These are phyloP conservation scores for Globisporangium radiosum DNA, from an alignment of 352 stramenopile species.

Conservation along the genomic window DNA sequence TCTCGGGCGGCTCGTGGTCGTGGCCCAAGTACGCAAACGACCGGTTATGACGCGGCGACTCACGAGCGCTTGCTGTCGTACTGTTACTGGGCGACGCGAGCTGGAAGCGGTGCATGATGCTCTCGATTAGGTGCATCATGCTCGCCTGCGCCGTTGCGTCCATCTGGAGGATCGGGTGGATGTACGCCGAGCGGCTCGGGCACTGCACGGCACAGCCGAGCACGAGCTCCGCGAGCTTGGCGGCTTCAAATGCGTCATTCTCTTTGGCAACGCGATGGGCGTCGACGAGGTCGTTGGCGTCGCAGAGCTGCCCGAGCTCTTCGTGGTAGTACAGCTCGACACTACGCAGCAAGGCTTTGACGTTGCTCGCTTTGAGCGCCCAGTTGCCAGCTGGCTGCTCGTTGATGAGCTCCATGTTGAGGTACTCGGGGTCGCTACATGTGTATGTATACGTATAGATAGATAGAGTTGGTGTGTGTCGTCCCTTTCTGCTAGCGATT, in stretches of 20 bases:
- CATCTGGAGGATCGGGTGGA: slow-evolving; percentile 83
- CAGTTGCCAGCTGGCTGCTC: slow-evolving; percentile 53
- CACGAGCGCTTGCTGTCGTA: slow-evolving; percentile 1
- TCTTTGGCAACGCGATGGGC: slow-evolving; percentile 63
- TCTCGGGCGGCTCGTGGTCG: slow-evolving; percentile 38
- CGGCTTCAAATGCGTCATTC: slow-evolving; percentile 55
- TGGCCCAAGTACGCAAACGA: slow-evolving; percentile 55
- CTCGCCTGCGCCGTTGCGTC: slow-evolving; percentile 66
- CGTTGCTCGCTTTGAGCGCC: slow-evolving; percentile 73
- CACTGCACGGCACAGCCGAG: slow-evolving; percentile 77
- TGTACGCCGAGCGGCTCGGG: slow-evolving; percentile 75
- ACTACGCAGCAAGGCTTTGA: slow-evolving; percentile 69
- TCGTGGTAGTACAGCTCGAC: slow-evolving; percentile 81
- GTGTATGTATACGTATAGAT: neutral
- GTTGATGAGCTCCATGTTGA: slow-evolving; percentile 75
- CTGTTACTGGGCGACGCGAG: slow-evolving; percentile 32
- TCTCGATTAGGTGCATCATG: slow-evolving; percentile 82
- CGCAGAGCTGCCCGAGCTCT: slow-evolving; percentile 69
- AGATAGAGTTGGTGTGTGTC: too few relatives aligned
- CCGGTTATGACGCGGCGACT: slow-evolving; percentile 20
- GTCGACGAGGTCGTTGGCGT: slow-evolving; percentile 64
- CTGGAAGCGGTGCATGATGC: slow-evolving; percentile 76
- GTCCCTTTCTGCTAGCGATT: too few relatives aligned
- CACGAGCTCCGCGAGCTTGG: slow-evolving; percentile 65
- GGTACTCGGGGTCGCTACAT: slow-evolving; percentile 67